These are phyloP conservation scores for Macroventuria anomochaeta DNA, from an alignment of 2,329 filamentous ascomycete genomes.

Conservation along the genomic window DNA sequence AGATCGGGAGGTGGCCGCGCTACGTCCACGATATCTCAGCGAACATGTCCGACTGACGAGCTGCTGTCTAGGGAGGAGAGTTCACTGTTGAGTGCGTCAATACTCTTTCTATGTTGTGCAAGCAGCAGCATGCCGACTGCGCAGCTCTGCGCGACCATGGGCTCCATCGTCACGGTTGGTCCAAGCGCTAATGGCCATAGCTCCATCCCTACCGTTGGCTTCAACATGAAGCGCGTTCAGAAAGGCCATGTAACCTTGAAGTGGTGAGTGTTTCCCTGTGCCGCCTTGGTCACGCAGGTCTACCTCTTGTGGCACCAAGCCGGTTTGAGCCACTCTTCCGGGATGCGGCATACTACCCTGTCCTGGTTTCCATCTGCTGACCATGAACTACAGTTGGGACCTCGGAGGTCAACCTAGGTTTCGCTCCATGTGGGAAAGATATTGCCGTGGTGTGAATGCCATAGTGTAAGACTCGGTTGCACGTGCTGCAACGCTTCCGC, in stretches of 20 bases:
- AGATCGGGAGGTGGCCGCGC: slow-evolving; percentile 41
- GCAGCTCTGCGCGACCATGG: slow-evolving; percentile 40
- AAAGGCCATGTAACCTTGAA: slow-evolving; percentile 98
- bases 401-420: slow-evolving; percentile 96
- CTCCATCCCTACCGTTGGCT: slow-evolving; percentile 97
- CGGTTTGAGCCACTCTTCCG: slow-evolving; percentile 39
- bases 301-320: slow-evolving; percentile 47
- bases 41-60: slow-evolving; percentile 36
- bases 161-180: slow-evolving; percentile 32
- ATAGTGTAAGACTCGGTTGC: slow-evolving; percentile 70
- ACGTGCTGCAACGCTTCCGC: slow-evolving; percentile 24
- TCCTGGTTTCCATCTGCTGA: slow-evolving; percentile 44
- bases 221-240: slow-evolving; percentile 98
- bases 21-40: slow-evolving; percentile 29
- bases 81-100: slow-evolving; percentile 95
- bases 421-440: slow-evolving; percentile 98
- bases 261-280: slow-evolving; percentile 64
- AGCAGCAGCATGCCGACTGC: slow-evolving; percentile 34
- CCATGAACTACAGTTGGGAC: slow-evolving; percentile 73
- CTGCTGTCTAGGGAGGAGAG: slow-evolving; percentile 79
- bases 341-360: slow-evolving; percentile 40
- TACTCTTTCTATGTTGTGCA: slow-evolving; percentile 33
- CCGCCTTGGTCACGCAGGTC: slow-evolving; percentile 45
- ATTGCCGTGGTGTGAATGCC: slow-evolving; percentile 95
- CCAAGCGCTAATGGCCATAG: slow-evolving; percentile 62